phyloP scores from a whole-genome alignment of 2,329 filamentous ascomycete species.

The Botrytis deweyae region DNA sequence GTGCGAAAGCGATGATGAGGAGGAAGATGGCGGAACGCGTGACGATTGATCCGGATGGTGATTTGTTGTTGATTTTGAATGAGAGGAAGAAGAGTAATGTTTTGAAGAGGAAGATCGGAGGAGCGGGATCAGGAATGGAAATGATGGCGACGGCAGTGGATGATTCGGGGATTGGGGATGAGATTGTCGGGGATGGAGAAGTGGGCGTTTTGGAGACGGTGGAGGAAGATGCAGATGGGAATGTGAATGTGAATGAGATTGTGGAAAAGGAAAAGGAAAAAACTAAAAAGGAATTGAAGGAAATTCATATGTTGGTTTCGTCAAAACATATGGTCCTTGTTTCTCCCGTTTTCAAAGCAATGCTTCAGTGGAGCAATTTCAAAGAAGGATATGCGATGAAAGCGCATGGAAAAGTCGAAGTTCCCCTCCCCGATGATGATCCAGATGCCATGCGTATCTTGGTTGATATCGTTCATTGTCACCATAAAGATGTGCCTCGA shows the following conservation, averaged over 20 bases:
- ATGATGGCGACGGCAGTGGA: neutral
- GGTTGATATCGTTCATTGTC: slow-evolving; percentile 39
- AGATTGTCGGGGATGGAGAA: neutral
- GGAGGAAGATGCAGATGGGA: neutral
- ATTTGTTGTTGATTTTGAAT: slow-evolving; percentile 11
- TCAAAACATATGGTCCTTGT: slow-evolving; percentile 32
- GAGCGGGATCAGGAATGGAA: neutral
- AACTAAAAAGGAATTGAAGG: neutral
- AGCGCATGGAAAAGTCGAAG: slow-evolving; percentile 26
- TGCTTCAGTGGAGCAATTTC: slow-evolving; percentile 32
- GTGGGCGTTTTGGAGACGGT: neutral
- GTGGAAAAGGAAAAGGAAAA: neutral
- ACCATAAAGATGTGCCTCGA: slow-evolving; percentile 31
- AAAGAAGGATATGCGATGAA: slow-evolving; percentile 28
- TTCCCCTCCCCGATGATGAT: slow-evolving; percentile 38
- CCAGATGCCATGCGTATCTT: slow-evolving; percentile 37
- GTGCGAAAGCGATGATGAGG: slow-evolving; percentile 2
- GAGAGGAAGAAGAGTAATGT: neutral
- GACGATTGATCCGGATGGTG: slow-evolving; percentile 15
- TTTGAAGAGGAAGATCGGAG: neutral
- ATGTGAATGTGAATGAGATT: neutral
- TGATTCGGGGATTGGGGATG: slow-evolving; percentile 14
- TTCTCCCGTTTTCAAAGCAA: slow-evolving; percentile 36
- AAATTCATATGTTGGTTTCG: slow-evolving; percentile 29
- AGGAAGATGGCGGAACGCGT: slow-evolving; percentile 11